phyloP scores from a whole-genome alignment of 768 basidiomycete genomes.

The Leucosporidium scottii region DNA sequence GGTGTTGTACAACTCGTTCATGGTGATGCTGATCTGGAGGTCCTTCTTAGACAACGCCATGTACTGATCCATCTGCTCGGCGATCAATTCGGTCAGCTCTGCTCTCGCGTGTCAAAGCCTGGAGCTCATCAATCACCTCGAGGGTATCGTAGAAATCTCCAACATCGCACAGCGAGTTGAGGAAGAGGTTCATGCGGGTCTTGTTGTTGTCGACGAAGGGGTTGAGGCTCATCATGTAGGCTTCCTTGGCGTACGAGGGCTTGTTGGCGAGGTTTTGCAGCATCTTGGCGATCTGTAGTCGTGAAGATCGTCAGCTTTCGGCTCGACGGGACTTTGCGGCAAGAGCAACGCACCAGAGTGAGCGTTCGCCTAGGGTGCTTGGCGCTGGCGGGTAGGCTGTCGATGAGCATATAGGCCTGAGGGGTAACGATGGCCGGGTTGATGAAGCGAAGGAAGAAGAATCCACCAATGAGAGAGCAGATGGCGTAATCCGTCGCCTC shows the following conservation, averaged over 20 bases:
- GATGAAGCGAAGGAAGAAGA: slow-evolving; percentile 99
- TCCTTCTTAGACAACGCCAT: slow-evolving; percentile 99
- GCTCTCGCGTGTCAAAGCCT: background rate
- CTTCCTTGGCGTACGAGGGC: slow-evolving; percentile 94
- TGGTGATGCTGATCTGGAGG: slow-evolving; percentile 91
- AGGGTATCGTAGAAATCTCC: slow-evolving; percentile 98
- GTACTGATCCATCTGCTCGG: slow-evolving; percentile 90
- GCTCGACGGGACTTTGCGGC: too few species aligned
- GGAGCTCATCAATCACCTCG: slow-evolving; percentile 55
- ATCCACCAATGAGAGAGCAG: slow-evolving; percentile 96
- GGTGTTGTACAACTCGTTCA: slow-evolving; percentile 98
- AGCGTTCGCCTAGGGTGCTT: slow-evolving; percentile 95
- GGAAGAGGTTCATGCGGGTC: slow-evolving; percentile 90
- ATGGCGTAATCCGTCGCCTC: slow-evolving; percentile 98
- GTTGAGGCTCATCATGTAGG: slow-evolving; percentile 96
- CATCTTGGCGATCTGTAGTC: slow-evolving; percentile 91
- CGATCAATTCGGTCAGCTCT: background rate
- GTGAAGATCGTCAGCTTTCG: background rate
- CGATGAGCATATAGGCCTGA: slow-evolving; percentile 98
- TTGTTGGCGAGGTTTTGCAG: slow-evolving; percentile 98
- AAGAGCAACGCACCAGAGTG: slow-evolving; percentile 60
- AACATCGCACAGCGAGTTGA: slow-evolving; percentile 95
- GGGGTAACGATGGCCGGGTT: slow-evolving; percentile 99
- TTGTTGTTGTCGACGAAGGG: slow-evolving; percentile 99
- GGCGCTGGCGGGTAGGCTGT: slow-evolving; percentile 72